phyloP scores from a whole-genome alignment of 2,329 filamentous ascomycete species.

The Cladophialophora chaetospira region DNA sequence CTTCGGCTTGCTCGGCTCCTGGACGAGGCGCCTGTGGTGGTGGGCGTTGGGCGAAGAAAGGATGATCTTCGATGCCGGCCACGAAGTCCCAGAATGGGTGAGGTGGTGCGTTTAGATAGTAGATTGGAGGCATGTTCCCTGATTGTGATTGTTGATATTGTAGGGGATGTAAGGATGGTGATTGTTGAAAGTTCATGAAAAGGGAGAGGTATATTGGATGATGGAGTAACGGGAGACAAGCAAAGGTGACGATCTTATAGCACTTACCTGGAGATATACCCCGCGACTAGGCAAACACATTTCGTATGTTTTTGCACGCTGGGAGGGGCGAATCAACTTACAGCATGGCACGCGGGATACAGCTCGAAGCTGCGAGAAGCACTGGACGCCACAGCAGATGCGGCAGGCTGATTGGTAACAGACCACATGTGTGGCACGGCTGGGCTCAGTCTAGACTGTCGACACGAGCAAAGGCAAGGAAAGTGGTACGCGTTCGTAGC shows the following conservation, averaged over 20 bases:
- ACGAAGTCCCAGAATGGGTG: slow-evolving; percentile 60
- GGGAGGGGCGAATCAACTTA: slow-evolving; percentile 25
- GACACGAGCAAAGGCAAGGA: too few relatives aligned
- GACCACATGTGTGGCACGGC: neutral
- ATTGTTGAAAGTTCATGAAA: neutral
- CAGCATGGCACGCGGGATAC: slow-evolving; percentile 7
- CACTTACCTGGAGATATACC: neutral
- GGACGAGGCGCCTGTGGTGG: slow-evolving; percentile 30
- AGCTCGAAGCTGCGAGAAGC: slow-evolving; percentile 26
- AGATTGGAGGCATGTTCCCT: slow-evolving; percentile 54
- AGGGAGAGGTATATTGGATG: neutral
- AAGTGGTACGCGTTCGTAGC: neutral
- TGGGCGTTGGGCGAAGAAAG: slow-evolving; percentile 46
- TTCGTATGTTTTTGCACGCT: slow-evolving; percentile 9
- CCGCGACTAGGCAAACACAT: slow-evolving; percentile 29
- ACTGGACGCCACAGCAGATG: slow-evolving; percentile 6
- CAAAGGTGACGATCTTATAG: slow-evolving; percentile 17
- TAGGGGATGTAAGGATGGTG: too few relatives aligned
- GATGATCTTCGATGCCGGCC: slow-evolving; percentile 52
- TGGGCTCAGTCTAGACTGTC: neutral
- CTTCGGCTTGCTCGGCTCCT: slow-evolving; percentile 42
- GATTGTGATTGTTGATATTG: too few relatives aligned
- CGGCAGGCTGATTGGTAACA: neutral
- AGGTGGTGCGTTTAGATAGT: slow-evolving; percentile 45
- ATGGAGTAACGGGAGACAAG: neutral